These are phyloP conservation scores for Lodderomyces parapsilosis DNA, from an alignment of 1,139 yeast species.

Conservation along the genomic window DNA sequence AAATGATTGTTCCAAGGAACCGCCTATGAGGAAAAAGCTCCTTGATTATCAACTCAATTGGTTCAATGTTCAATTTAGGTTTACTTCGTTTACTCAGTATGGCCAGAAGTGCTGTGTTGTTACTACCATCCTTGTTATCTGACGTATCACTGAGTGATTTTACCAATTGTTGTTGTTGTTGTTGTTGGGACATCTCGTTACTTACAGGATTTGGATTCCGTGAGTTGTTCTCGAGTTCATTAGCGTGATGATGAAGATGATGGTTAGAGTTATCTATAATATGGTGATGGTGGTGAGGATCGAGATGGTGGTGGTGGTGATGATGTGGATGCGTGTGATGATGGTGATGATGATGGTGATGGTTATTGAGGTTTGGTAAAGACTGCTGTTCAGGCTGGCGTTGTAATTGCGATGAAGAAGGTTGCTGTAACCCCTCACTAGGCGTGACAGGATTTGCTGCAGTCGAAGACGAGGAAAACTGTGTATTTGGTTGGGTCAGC, in stretches of 20 bases:
- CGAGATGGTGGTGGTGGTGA: slow-evolving; percentile 12
- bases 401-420: not conserved
- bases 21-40: slow-evolving; percentile 47
- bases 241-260: not conserved
- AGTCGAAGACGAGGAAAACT: not conserved
- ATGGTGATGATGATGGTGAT: slow-evolving; percentile 5
- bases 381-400: slow-evolving; percentile 2
- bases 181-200: not conserved
- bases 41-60: slow-evolving; percentile 45
- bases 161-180: not conserved
- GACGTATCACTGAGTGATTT: not conserved
- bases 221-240: not conserved
- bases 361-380: not conserved
- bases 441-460: not conserved
- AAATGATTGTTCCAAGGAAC: slow-evolving; percentile 61
- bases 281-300: slow-evolving; percentile 16
- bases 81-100: slow-evolving; percentile 8
- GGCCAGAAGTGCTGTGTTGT: not conserved
- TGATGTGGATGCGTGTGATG: slow-evolving; percentile 5
- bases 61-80: slow-evolving; percentile 39
- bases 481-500: not conserved
- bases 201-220: not conserved
- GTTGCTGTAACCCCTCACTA: not conserved
- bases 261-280: not conserved
- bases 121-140: not conserved